Base-by-base conservation (phyloP, 441 rosid species). In the Jatropha multifida region DNA sequence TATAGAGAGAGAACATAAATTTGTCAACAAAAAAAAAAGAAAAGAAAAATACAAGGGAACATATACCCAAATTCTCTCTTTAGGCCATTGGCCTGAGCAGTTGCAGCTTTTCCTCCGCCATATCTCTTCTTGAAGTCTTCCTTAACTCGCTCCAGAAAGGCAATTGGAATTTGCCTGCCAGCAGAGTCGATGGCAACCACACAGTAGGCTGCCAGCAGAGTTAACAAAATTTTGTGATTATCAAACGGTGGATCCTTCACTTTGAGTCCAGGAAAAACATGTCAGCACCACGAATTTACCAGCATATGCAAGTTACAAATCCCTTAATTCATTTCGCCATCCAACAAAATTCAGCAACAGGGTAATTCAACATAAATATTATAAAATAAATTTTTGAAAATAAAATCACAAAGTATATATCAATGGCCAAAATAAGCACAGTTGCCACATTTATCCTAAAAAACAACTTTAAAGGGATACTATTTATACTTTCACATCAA, bases 111-210 rank as follows among this genome's bases (percentile, higher is more conserved):
- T 48, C 97, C 97, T 72, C 92, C 96, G 62, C 92, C 87, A 55
- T 94, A 90, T 90, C 83, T 90, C 83, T 82, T 79, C 66, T 90
- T 84, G 72, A 96, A 94, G 71, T 94, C 99, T 82, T 91, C 98
- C 84, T 90, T 96, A 26, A 94, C 87, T 76, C 92, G 89, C 82
- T 96, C 96, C 54, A 96, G 92, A 82, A 88, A 94, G 27, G 92
- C 99, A 85, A 94, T 94, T 15, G 97, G 97, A 81, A 94, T 71
- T 85, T 96, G 96, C 64, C 92, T 90, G 70, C 98, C 98, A 76
- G 84, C 88, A 58, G 98, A 89, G 78, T 96, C 98, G 23, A 86
- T 92, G 4, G 99, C 99, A 81, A 94, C 99, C 74, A 96, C 98
- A 73, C 99, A 94, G 76, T 86, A 96, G 15, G 92, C 98, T 96